These are phyloP conservation scores for Carallia pectinifolia DNA, from an alignment of 345 rosid genomes.

Conservation along the genomic window DNA sequence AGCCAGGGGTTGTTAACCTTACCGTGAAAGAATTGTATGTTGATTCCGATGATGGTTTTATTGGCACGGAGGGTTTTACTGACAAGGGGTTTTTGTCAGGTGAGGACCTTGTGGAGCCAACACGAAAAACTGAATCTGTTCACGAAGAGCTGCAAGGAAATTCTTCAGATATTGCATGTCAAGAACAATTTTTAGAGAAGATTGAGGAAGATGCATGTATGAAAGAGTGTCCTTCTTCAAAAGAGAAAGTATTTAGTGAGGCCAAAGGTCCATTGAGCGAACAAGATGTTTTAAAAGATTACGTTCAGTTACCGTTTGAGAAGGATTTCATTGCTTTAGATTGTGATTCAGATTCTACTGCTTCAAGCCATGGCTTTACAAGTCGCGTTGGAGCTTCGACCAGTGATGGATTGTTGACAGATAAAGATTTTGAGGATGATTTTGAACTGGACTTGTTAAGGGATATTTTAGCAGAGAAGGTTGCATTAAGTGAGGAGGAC, in stretches of 20 bases:
- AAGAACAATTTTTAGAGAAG: constrained; percentile 14
- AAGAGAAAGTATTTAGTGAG: constrained; percentile 15
- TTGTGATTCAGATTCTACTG: constrained; percentile 48
- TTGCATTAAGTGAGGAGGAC: constrained; percentile 21
- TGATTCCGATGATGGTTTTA: constrained; percentile 18
- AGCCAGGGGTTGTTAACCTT: constrained; percentile 43
- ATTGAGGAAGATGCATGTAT: constrained; percentile 8
- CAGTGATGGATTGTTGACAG: constrained; percentile 57
- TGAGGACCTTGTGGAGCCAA: constrained; percentile 6
- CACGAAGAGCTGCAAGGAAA: constrained; percentile 23
- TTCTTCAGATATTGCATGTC: neutral
- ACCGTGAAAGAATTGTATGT: constrained; percentile 34
- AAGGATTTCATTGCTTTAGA: constrained; percentile 39
- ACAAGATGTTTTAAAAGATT: constrained; percentile 16
- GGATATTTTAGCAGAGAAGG: constrained; percentile 16
- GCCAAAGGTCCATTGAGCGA: constrained; percentile 13
- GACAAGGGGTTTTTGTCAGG: constrained; percentile 6
- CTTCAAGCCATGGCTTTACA: constrained; percentile 49
- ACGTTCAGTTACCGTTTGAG: constrained; percentile 41
- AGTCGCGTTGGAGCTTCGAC: constrained; percentile 43
- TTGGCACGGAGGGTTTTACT: constrained; percentile 3
- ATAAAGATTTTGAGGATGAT: constrained; percentile 44
- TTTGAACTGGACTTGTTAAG: constrained; percentile 13
- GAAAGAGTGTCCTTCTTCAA: constrained; percentile 1
- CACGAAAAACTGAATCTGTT: constrained; percentile 12